Percentiles rank a stretch among this genome's conserved stretches.
These are phyloP conservation scores for Aspergillus niger DNA, from an alignment of 2,329 filamentous ascomycete genomes.

Conservation along the genomic window DNA sequence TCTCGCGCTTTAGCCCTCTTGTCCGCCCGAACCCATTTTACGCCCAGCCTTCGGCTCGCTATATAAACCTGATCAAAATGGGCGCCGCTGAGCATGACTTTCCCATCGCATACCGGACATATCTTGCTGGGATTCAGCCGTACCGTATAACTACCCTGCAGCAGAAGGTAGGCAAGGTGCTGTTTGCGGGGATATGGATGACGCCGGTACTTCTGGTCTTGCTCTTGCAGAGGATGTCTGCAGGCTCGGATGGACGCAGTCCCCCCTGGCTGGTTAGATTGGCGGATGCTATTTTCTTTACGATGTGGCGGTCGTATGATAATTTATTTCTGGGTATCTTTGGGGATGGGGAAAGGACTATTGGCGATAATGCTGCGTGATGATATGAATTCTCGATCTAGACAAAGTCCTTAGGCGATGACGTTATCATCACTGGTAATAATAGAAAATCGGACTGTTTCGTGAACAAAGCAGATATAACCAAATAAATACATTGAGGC, in stretches of 20 bases:
- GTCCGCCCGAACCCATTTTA: slow-evolving; percentile 68
- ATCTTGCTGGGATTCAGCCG: slow-evolving; percentile 67
- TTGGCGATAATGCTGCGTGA: slow-evolving; percentile 21
- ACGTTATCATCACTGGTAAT: no score
- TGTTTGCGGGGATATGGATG: slow-evolving; percentile 64
- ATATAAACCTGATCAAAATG: slow-evolving; percentile 75
- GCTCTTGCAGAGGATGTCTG: slow-evolving; percentile 49
- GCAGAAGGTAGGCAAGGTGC: slow-evolving; percentile 65
- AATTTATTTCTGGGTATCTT: slow-evolving; percentile 65
- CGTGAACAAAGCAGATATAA: no score
- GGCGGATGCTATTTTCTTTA: slow-evolving; percentile 56
- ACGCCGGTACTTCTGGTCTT: slow-evolving; percentile 61
- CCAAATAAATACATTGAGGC: neutral
- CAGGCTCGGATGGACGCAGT: slow-evolving; percentile 66
- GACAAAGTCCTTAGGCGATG: neutral
- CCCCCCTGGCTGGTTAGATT: slow-evolving; percentile 67
- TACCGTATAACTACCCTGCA: slow-evolving; percentile 69
- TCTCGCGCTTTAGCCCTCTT: slow-evolving; percentile 39
- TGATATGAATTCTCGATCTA: neutral
- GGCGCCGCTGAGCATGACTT: slow-evolving; percentile 81
- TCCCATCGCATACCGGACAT: slow-evolving; percentile 74
- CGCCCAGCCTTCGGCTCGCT: slow-evolving; percentile 80
- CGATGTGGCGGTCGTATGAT: slow-evolving; percentile 69
- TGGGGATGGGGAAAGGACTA: slow-evolving; percentile 80
- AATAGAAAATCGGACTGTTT: no score